phyloP scores from a whole-genome alignment of 257 asterid genomes.

The Jacaranda copaia region DNA sequence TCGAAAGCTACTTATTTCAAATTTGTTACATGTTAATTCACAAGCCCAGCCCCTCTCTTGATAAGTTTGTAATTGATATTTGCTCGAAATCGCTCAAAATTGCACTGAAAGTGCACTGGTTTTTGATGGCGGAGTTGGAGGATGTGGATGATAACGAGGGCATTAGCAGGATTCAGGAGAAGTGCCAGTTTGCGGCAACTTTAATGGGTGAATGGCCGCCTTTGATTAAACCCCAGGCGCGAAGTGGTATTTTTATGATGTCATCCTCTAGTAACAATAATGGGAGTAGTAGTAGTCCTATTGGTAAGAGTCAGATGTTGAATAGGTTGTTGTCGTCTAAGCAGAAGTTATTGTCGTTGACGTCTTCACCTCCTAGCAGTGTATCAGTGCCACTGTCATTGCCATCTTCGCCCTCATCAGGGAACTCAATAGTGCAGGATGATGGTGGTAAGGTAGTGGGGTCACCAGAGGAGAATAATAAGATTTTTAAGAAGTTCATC shows the following conservation, averaged over 20 bases:
- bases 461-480: conserved; percentile 72
- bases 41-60: conserved; percentile 95
- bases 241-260: conserved; percentile 47
- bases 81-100: conserved; percentile 81
- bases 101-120: conserved; percentile 91
- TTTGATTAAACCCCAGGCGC: conserved; percentile 67
- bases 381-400: conserved; percentile 50
- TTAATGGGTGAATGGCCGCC: conserved; percentile 95
- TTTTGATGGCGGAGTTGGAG: conserved; percentile 94
- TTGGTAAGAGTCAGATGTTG: conserved; percentile 80
- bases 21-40: conserved; percentile 89
- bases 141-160: conserved; percentile 92
- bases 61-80: conserved; percentile 85
- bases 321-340: conserved; percentile 81
- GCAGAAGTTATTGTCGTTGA: conserved; percentile 76
- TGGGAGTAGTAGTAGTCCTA: conserved; percentile 52
- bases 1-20: conserved; percentile 89
- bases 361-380: conserved; percentile 71
- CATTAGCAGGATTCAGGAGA: conserved; percentile 91
- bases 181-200: conserved; percentile 94
- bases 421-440: conserved; percentile 55
- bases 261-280: conserved; percentile 39
- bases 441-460: conserved; percentile 59
- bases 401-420: conserved; percentile 66
- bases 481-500: conserved; percentile 77